Evolutionary conservation across 768 basidiomycete genomes (phyloP).

Genomic region (Candolleomyces aberdarensis): DNA sequence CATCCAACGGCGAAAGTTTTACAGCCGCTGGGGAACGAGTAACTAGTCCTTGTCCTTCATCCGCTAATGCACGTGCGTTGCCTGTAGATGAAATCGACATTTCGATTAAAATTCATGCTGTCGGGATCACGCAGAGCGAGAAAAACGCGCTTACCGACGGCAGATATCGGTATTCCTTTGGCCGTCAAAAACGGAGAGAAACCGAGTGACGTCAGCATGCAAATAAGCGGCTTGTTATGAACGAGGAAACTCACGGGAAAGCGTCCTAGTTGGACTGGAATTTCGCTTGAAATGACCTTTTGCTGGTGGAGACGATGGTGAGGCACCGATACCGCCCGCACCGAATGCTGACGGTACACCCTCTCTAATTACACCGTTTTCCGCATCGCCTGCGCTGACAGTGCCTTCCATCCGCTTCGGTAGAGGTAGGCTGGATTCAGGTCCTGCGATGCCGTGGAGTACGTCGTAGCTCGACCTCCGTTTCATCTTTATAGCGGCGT

Average conservation of each 20-base stretch:
- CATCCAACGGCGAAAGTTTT: conserved; percentile 10
- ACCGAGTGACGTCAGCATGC: not conserved
- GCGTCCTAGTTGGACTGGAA: conserved; percentile 71
- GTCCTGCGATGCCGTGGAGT: conserved; percentile 67
- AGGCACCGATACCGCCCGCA: conserved; percentile 16
- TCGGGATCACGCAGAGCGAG: conserved; percentile 5
- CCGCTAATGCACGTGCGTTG: conserved; percentile 80
- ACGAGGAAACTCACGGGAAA: conserved; percentile 62
- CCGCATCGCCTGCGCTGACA: conserved; percentile 35
- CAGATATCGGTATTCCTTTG: conserved; percentile 70
- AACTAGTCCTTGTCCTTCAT: conserved; percentile 58
- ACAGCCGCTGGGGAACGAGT: conserved; percentile 17
- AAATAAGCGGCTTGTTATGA: conserved; percentile 8
- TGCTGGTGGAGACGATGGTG: conserved; percentile 25
- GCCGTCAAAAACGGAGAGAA: conserved; percentile 3
- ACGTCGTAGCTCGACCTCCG: conserved; percentile 73
- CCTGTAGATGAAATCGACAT: conserved; percentile 40
- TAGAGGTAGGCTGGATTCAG: conserved; percentile 71
- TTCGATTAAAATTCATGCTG: conserved; percentile 10
- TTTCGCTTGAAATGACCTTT: conserved; percentile 45
- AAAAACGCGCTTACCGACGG: conserved; percentile 58
- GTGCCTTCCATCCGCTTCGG: conserved; percentile 51
- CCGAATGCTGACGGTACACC: conserved; percentile 66
- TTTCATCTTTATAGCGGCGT: conserved; percentile 42
- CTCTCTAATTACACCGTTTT: conserved; percentile 48